phyloP scores from a whole-genome alignment of 2,329 filamentous ascomycete genomes.

The Lecanicillium sp. region DNA sequence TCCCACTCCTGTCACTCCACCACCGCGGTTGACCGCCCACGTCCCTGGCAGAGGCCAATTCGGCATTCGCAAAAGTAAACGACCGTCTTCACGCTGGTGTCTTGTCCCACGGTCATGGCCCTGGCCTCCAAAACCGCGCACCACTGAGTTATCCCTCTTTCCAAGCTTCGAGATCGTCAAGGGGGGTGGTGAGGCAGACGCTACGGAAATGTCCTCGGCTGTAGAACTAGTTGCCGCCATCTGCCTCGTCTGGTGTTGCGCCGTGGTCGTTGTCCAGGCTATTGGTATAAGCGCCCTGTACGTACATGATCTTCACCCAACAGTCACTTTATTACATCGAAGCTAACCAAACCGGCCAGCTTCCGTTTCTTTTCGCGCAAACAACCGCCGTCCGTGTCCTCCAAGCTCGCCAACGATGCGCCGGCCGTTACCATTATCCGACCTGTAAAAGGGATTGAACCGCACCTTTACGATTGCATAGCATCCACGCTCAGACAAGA shows the following conservation, averaged over 20 bases:
- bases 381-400: conserved; percentile 41
- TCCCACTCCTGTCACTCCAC: too few species aligned
- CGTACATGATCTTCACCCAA: conserved; percentile 19
- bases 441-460: conserved; percentile 87
- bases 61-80: too few species aligned
- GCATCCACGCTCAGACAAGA: conserved; percentile 75
- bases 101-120: too few species aligned
- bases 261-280: conserved; percentile 45
- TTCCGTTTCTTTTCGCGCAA: conserved; percentile 45
- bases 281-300: conserved; percentile 53
- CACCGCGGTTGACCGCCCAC: too few species aligned
- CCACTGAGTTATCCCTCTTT: too few species aligned
- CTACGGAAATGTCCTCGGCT: conserved; percentile 18
- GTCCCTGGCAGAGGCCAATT: too few species aligned
- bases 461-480: conserved; percentile 85
- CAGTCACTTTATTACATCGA: conserved; percentile 2
- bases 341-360: conserved; percentile 18
- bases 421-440: conserved; percentile 87
- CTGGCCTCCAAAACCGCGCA: too few species aligned
- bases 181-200: conserved; percentile 6
- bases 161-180: too few species aligned
- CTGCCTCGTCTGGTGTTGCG: conserved; percentile 44
- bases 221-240: conserved; percentile 34
- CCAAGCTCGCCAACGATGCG: conserved; percentile 42
- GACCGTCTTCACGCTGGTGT: too few species aligned